These are phyloP conservation scores for Xanthoparmelia taractica DNA, from an alignment of 495 filamentous ascomycete genomes.

Conservation along the genomic window DNA sequence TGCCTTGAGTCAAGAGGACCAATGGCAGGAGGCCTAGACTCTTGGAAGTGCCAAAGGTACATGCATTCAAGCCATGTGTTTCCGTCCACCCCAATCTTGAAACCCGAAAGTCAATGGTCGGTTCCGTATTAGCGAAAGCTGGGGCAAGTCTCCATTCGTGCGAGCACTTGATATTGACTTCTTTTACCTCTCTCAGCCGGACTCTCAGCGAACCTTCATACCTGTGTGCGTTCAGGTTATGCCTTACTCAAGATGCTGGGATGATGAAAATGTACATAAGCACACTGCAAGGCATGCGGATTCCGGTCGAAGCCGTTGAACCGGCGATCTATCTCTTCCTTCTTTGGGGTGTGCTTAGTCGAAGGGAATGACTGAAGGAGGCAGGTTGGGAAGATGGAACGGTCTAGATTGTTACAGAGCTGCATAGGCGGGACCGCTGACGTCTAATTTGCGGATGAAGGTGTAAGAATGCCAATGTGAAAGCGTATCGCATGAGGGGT, in stretches of 20 bases:
- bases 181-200: no score
- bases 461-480: conserved; percentile 1
- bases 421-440: conserved; percentile 1
- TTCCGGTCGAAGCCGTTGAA: no score
- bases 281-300: no score
- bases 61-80: not conserved
- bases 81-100: not conserved
- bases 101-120: not conserved
- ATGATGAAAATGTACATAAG: not conserved
- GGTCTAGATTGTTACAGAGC: conserved; percentile 8
- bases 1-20: no score
- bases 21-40: not conserved
- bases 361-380: not conserved
- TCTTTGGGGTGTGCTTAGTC: not conserved
- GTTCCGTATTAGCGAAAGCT: conserved; percentile 7
- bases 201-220: no score
- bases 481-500: conserved; percentile 8
- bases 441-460: not conserved
- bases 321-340: not conserved
- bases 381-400: not conserved
- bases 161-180: not conserved
- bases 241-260: not conserved
- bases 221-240: no score
- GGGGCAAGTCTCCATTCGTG: conserved; percentile 15
- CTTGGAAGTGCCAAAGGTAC: not conserved